Evolutionary conservation across 2,329 filamentous ascomycete genomes (phyloP).

Genomic region (Albophoma yamanashiensis): DNA sequence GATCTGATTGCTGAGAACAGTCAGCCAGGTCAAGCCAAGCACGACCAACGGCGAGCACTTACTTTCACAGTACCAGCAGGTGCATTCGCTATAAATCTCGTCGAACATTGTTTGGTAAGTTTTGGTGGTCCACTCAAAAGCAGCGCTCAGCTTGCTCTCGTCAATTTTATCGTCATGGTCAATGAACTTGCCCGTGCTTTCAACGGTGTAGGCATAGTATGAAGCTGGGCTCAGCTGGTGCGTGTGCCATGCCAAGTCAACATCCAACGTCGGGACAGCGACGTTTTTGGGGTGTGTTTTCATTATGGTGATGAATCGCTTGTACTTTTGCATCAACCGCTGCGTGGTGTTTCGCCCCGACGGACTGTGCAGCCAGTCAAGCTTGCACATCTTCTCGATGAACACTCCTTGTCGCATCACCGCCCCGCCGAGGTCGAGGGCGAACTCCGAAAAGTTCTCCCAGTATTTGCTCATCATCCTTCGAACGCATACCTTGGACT

Average conservation of each 20-base stretch:
- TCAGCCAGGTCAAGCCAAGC: neutral
- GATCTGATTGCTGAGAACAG: neutral
- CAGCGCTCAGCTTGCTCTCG: constrained; percentile 48
- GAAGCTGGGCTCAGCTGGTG: constrained; percentile 57
- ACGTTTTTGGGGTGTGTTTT: constrained; percentile 29
- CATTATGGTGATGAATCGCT: constrained; percentile 53
- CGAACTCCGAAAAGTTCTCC: constrained; percentile 55
- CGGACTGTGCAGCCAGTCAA: constrained; percentile 72
- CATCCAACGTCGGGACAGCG: constrained; percentile 61
- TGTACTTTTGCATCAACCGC: constrained; percentile 54
- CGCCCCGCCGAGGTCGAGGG: constrained; percentile 53
- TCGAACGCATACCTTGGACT: constrained; percentile 36
- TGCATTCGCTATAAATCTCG: constrained; percentile 62
- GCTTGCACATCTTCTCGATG: constrained; percentile 61
- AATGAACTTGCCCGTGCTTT: constrained; percentile 45
- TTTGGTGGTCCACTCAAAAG: constrained; percentile 62
- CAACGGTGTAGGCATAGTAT: constrained; percentile 51
- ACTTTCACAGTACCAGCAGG: constrained; percentile 68
- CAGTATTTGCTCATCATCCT: constrained; percentile 64
- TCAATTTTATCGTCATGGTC: constrained; percentile 81
- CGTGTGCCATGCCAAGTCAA: constrained; percentile 73
- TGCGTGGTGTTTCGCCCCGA: constrained; percentile 51
- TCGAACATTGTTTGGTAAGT: constrained; percentile 53
- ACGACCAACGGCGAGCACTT: neutral
- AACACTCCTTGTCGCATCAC: constrained; percentile 57